These are phyloP conservation scores for Starmerella potacharoeniae DNA, from an alignment of 805 yeast genomes.

Conservation along the genomic window DNA sequence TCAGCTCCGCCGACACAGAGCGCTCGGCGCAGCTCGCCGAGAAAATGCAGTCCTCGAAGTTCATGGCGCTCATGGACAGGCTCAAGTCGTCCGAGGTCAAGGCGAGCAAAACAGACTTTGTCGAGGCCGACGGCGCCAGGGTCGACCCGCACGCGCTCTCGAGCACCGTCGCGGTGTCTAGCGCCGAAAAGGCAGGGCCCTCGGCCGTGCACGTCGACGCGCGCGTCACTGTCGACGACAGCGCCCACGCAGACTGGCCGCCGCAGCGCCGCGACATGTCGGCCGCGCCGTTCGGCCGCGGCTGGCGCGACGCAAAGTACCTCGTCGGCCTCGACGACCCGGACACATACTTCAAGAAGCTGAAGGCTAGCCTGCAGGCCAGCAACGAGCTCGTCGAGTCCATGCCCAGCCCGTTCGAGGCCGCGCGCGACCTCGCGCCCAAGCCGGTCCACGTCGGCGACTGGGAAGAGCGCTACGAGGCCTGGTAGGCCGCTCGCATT, in stretches of 20 bases:
- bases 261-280: constrained; percentile 8
- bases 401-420: constrained; percentile 14
- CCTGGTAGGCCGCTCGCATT: constrained; percentile 6
- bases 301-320: not conserved
- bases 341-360: constrained; percentile 17
- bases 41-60: constrained; percentile 19
- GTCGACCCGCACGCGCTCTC: constrained; percentile 5
- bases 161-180: not conserved
- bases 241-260: constrained; percentile 8
- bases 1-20: not conserved
- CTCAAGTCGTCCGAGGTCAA: constrained; percentile 13
- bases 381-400: not conserved
- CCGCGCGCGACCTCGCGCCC: constrained; percentile 14
- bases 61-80: constrained; percentile 19
- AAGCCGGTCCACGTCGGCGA: constrained; percentile 7
- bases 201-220: not conserved
- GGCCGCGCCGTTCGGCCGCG: not conserved
- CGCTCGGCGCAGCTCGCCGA: constrained; percentile 9
- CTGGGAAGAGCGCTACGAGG: constrained; percentile 24
- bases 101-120: constrained; percentile 11
- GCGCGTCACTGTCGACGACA: not conserved
- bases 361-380: constrained; percentile 8
- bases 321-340: constrained; percentile 21
- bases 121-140: not conserved
- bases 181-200: not conserved